Evolutionary conservation across 2,329 filamentous ascomycete genomes (phyloP).

Genomic region (Ceratocystis destructans): DNA sequence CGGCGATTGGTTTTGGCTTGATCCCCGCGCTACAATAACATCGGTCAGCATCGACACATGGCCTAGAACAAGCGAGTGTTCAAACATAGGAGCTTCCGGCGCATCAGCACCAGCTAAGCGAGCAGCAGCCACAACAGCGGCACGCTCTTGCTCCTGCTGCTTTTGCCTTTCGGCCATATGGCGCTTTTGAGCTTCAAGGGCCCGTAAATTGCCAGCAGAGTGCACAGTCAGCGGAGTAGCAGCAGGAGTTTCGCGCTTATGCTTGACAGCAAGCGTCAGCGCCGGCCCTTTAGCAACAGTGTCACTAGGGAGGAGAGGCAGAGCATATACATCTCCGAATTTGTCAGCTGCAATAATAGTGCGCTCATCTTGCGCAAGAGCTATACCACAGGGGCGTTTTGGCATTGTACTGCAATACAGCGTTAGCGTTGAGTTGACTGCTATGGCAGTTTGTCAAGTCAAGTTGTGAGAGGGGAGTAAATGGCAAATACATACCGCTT

Average conservation of each 20-base stretch:
- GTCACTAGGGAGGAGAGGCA: slow-evolving; percentile 49
- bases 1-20: slow-evolving; percentile 23
- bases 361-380: slow-evolving; percentile 52
- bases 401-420: slow-evolving; percentile 54
- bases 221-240: slow-evolving; percentile 50
- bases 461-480: neutral
- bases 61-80: slow-evolving; percentile 67
- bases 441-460: neutral
- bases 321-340: slow-evolving; percentile 86
- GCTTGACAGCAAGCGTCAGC: slow-evolving; percentile 22
- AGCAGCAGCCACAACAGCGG: neutral
- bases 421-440: slow-evolving; percentile 22
- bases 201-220: slow-evolving; percentile 47
- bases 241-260: slow-evolving; percentile 32
- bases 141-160: slow-evolving; percentile 22
- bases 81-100: slow-evolving; percentile 41
- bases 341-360: slow-evolving; percentile 82
- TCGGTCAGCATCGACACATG: slow-evolving; percentile 93
- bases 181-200: slow-evolving; percentile 45
- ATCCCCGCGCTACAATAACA: slow-evolving; percentile 34
- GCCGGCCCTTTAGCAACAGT: slow-evolving; percentile 21
- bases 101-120: slow-evolving; percentile 18
- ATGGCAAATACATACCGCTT: slow-evolving; percentile 42
- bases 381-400: slow-evolving; percentile 70
- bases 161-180: slow-evolving; percentile 28